Conservation (phyloP, 1,284 basidiomycete species). For the Microbotryum saponariae region DNA sequence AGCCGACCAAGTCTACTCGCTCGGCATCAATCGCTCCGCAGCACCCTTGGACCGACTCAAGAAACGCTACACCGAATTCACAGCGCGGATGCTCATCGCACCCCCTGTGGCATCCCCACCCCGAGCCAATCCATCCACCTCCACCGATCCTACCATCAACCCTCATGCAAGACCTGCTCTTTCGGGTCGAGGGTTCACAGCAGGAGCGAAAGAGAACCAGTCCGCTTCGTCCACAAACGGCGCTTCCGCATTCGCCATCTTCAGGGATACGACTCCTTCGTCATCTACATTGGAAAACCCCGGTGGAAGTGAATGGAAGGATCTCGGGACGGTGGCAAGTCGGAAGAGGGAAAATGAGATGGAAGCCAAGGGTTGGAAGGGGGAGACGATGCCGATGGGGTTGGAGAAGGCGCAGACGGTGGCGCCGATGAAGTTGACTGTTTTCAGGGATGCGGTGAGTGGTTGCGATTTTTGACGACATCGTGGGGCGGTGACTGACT, state of each 20-base stretch:
- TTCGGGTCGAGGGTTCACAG: background rate
- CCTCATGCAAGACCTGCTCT: slow-evolving; percentile 15
- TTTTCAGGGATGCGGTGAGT: slow-evolving; percentile 47
- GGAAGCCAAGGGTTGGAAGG: slow-evolving; percentile 46
- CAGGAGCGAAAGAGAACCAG: background rate
- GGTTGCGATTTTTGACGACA: background rate
- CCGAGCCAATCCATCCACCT: slow-evolving; percentile 4
- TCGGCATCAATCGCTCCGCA: slow-evolving; percentile 73
- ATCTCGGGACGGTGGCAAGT: slow-evolving; percentile 46
- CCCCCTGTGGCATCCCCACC: slow-evolving; percentile 37
- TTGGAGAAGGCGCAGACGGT: slow-evolving; percentile 15
- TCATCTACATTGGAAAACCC: slow-evolving; percentile 6
- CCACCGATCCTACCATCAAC: background rate
- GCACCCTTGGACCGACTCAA: slow-evolving; percentile 79
- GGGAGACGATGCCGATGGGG: slow-evolving; percentile 42
- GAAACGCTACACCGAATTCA: slow-evolving; percentile 72
- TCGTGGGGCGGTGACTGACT: too few species aligned
- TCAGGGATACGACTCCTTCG: slow-evolving; percentile 38
- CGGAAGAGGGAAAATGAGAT: slow-evolving; percentile 48
- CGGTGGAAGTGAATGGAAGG: slow-evolving; percentile 43
- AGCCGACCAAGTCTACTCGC: slow-evolving; percentile 73
- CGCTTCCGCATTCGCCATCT: slow-evolving; percentile 44
- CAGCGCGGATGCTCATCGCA: slow-evolving; percentile 54
- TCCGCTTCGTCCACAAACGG: slow-evolving; percentile 36
- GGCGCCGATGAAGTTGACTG: slow-evolving; percentile 44